Conservation (phyloP, 2,329 filamentous ascomycete genomes). For the Magnaporthales sp. region DNA sequence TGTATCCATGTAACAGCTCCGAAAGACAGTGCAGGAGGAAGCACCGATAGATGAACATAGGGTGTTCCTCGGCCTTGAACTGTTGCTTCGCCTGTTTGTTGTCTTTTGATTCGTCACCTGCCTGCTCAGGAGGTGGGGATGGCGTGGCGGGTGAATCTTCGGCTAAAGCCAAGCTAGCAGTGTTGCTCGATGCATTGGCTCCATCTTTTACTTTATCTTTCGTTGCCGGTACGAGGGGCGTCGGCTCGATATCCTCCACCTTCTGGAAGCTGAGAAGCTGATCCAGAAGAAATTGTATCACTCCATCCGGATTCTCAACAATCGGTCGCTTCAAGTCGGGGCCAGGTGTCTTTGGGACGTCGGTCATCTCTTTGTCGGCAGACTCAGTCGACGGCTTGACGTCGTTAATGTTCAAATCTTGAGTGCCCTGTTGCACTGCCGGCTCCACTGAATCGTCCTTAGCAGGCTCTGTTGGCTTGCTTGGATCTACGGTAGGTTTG, state of each 20-base stretch:
- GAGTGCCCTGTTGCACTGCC: conserved; percentile 32
- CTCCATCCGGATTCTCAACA: conserved; percentile 87
- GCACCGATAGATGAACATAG: conserved; percentile 93
- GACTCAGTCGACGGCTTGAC: conserved; percentile 53
- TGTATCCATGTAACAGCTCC: conserved; percentile 87
- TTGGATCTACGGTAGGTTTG: conserved; percentile 19
- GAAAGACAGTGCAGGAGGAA: conserved; percentile 88
- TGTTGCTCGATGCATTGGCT: neutral
- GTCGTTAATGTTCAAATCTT: conserved; percentile 38
- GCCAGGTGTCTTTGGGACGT: conserved; percentile 50
- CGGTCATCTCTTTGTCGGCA: conserved; percentile 50
- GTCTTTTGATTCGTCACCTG: conserved; percentile 34
- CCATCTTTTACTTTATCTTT: neutral
- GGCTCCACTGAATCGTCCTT: conserved; percentile 34
- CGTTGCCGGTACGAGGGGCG: neutral
- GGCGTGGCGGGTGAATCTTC: conserved; percentile 7
- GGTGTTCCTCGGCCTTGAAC: conserved; percentile 89
- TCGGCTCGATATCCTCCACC: conserved; percentile 70
- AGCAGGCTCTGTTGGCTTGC: conserved; percentile 16
- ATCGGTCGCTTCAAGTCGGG: conserved; percentile 71
- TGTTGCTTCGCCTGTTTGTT: conserved; percentile 61
- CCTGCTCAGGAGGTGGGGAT: conserved; percentile 10
- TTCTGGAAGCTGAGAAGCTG: conserved; percentile 89
- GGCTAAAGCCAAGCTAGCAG: conserved; percentile 5
- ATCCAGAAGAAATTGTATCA: conserved; percentile 88